Evolutionary conservation across 2,329 filamentous ascomycete species (phyloP).

Genomic region (Phyllosticta ampelicida): DNA sequence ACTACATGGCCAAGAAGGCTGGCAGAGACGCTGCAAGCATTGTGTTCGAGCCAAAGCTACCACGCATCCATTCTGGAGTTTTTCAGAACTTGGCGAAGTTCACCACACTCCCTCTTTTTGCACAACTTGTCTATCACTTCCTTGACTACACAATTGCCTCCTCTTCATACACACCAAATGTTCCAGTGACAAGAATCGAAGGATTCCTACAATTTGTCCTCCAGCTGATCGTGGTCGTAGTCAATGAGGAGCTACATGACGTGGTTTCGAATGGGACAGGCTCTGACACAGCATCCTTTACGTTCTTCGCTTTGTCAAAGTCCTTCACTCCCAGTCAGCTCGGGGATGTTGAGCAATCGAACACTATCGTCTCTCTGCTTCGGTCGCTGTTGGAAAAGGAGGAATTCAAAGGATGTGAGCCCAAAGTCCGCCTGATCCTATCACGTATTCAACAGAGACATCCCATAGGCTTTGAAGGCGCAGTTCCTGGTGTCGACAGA

Average conservation of each 20-base stretch:
- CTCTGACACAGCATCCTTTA: slow-evolving; percentile 50
- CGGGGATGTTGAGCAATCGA: slow-evolving; percentile 13
- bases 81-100: slow-evolving; percentile 71
- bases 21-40: slow-evolving; percentile 73
- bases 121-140: slow-evolving; percentile 80
- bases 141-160: slow-evolving; percentile 70
- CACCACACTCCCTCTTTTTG: slow-evolving; percentile 75
- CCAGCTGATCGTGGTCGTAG: slow-evolving; percentile 75
- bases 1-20: slow-evolving; percentile 76
- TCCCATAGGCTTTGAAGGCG: slow-evolving; percentile 59
- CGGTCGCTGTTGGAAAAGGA: slow-evolving; percentile 50
- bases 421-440: slow-evolving; percentile 75
- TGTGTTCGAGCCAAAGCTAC: slow-evolving; percentile 80
- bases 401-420: slow-evolving; percentile 69
- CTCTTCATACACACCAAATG: slow-evolving; percentile 55
- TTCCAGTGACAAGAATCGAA: slow-evolving; percentile 76
- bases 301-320: slow-evolving; percentile 57
- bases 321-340: slow-evolving; percentile 37
- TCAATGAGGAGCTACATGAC: slow-evolving; percentile 64
- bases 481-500: slow-evolving; percentile 61
- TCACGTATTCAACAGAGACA: slow-evolving; percentile 76
- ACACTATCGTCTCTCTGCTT: slow-evolving; percentile 43
- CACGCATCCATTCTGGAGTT: slow-evolving; percentile 62
- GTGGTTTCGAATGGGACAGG: slow-evolving; percentile 39
- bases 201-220: slow-evolving; percentile 85